A percentile compares a stretch with the other conserved stretches of the same genome.
Evolutionary conservation across 2,329 filamentous ascomycete species (phyloP).

Genomic region (Epichloe sylvatica): DNA sequence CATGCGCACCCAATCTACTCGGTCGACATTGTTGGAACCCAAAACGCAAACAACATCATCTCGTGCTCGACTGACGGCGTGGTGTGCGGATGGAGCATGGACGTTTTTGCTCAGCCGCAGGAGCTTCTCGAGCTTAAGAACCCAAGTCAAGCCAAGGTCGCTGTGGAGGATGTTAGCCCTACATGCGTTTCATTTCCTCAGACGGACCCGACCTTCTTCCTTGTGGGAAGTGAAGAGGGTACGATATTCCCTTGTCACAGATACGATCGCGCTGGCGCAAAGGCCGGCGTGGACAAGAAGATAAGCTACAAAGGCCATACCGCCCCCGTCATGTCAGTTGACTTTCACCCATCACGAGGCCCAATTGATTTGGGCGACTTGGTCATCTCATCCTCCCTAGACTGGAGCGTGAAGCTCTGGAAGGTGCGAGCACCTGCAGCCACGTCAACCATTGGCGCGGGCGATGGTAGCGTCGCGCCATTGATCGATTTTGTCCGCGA

Average conservation of each 20-base stretch:
- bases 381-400: conserved; percentile 78
- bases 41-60: conserved; percentile 97
- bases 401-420: conserved; percentile 98
- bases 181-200: conserved; percentile 91
- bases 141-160: conserved; percentile 61
- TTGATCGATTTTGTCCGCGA: conserved; percentile 85
- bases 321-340: conserved; percentile 87
- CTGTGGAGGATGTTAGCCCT: conserved; percentile 82
- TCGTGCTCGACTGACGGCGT: conserved; percentile 94
- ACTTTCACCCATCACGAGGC: conserved; percentile 86
- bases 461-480: conserved; percentile 48
- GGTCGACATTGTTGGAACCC: conserved; percentile 88
- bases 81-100: conserved; percentile 92
- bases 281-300: conserved; percentile 83
- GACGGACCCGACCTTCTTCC: conserved; percentile 92
- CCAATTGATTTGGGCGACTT: conserved; percentile 90
- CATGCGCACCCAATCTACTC: conserved; percentile 96
- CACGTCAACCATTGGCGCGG: conserved; percentile 43
- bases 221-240: conserved; percentile 93
- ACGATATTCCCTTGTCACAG: conserved; percentile 92
- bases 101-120: conserved; percentile 94
- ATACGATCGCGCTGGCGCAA: conserved; percentile 93
- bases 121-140: conserved; percentile 81
- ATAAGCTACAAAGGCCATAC: conserved; percentile 83
- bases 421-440: conserved; percentile 73